These are phyloP conservation scores for Colletotrichum gloeosporioides DNA, from an alignment of 2,329 filamentous ascomycete genomes.

Conservation along the genomic window DNA sequence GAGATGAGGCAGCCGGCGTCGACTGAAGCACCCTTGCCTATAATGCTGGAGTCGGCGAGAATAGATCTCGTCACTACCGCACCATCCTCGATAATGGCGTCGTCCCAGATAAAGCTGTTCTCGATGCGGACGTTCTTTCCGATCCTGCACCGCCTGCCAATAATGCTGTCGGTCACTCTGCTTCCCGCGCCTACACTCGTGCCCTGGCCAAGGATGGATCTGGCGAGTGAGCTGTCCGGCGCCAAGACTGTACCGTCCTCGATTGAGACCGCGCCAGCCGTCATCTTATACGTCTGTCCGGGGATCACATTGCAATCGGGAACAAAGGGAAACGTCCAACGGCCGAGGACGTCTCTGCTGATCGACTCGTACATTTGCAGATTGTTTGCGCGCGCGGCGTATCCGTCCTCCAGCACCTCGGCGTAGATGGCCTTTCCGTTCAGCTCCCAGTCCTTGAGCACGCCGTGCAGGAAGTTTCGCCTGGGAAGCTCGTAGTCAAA, in stretches of 20 bases:
- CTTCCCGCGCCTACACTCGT: slow-evolving; percentile 78
- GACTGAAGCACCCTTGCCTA: slow-evolving; percentile 76
- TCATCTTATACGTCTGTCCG: slow-evolving; percentile 76
- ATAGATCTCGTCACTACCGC: slow-evolving; percentile 75
- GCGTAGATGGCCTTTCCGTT: slow-evolving; percentile 98
- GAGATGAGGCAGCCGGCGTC: slow-evolving; percentile 80
- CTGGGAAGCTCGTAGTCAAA: slow-evolving; percentile 95
- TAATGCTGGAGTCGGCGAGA: slow-evolving; percentile 72
- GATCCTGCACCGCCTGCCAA: slow-evolving; percentile 86
- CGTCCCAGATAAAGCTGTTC: slow-evolving; percentile 88
- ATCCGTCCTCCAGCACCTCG: slow-evolving; percentile 82
- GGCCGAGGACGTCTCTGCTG: slow-evolving; percentile 81
- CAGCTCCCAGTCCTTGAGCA: slow-evolving; percentile 94
- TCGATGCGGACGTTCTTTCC: slow-evolving; percentile 82
- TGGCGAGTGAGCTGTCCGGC: slow-evolving; percentile 71
- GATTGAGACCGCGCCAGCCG: slow-evolving; percentile 74
- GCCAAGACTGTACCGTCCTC: slow-evolving; percentile 80
- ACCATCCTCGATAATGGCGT: slow-evolving; percentile 77
- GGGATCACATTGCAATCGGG: slow-evolving; percentile 87
- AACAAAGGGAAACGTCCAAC: slow-evolving; percentile 88
- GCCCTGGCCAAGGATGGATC: slow-evolving; percentile 77
- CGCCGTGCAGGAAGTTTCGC: slow-evolving; percentile 87
- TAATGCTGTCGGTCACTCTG: slow-evolving; percentile 74
- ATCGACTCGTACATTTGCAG: slow-evolving; percentile 90
- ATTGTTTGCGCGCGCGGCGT: slow-evolving; percentile 85